Evolutionary conservation across 345 rosid genomes (phyloP), one percentile per base, ranked within the genome.

Genomic region (Bruguiera parviflora): DNA sequence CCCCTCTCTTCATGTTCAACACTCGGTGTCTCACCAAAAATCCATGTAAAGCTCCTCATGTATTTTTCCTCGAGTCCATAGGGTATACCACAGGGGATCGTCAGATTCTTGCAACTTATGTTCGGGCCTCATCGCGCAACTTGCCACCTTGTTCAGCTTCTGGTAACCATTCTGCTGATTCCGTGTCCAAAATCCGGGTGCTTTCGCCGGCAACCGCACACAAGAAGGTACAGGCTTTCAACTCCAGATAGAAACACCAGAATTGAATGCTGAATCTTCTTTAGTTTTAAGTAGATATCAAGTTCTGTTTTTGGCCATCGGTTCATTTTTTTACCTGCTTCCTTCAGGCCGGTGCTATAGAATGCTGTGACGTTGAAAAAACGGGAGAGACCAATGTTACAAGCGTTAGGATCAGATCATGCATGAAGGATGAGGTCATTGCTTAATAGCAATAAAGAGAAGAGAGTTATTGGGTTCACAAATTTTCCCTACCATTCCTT

Each of bases 31-130:
- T 52, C 8, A 64, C 52, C 1, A 7, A 61, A 3, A 73, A 86
- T 65, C 78, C 93, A 0, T 92, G 97, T 52, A 73, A 79, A 74
- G 77, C 81, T 71, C 96, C 96, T 69, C 88, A 73, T 70, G 77
- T 79, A 29, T 85, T 89, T 47, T 91, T 84, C 89, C 81, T 89
- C 7, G 80, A 84, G 7, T 84, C 88, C 10, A 57, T 82, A n/a
- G 71, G 68, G 52, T 75, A 71, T 37, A 28, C 39, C 11, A 28
- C 66, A 63, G 71, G 19, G 8, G 51, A 76, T 25, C 27, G 27
- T 53, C 65, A 58, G 35, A 77, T 86, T 15, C 58, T 82, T 64
- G 81, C 85, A 0, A 70, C 79, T n/a, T 88, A 88, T 37, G 69
- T 13, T 39, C 56, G 87, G 32, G 21, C 60, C 32, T 58, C 65